These are phyloP conservation scores for Pezizomycotina sp. DNA, from an alignment of 2,329 filamentous ascomycete genomes.

Conservation along the genomic window DNA sequence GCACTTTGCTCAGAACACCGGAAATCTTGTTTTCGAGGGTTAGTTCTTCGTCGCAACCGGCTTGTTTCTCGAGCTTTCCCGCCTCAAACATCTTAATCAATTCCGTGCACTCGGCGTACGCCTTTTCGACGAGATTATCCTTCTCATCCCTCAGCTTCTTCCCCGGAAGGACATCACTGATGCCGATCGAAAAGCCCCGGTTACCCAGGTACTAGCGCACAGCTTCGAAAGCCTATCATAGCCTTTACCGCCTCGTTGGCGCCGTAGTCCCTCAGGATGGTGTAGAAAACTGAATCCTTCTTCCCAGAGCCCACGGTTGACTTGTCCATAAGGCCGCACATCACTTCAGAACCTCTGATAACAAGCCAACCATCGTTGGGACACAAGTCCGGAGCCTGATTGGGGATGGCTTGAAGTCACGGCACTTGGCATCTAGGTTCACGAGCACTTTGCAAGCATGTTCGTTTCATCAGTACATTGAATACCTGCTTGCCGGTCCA, in stretches of 20 bases:
- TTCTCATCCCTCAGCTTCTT: slow-evolving; percentile 54
- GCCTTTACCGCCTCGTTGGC: slow-evolving; percentile 72
- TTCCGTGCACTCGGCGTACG: slow-evolving; percentile 67
- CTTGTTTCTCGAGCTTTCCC: slow-evolving; percentile 66
- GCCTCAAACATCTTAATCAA: slow-evolving; percentile 65
- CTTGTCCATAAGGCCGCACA: slow-evolving; percentile 97
- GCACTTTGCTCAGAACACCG: slow-evolving; percentile 78
- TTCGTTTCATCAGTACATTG: slow-evolving; percentile 78
- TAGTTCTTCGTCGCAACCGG: slow-evolving; percentile 79
- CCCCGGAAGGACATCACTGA: slow-evolving; percentile 83
- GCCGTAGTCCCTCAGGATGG: slow-evolving; percentile 88
- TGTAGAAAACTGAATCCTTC: slow-evolving; percentile 94
- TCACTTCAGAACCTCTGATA: slow-evolving; percentile 87
- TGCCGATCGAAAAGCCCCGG: slow-evolving; percentile 87
- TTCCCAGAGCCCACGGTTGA: slow-evolving; percentile 92
- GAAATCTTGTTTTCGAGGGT: slow-evolving; percentile 84
- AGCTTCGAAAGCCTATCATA: slow-evolving; percentile 92
- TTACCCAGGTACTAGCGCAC: slow-evolving; percentile 73
- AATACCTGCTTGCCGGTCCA: slow-evolving; percentile 98
- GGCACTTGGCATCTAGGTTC: slow-evolving; percentile 85
- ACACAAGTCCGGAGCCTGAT: slow-evolving; percentile 52
- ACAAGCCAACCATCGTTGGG: slow-evolving; percentile 81
- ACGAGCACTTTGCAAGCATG: slow-evolving; percentile 65
- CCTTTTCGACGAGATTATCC: slow-evolving; percentile 54
- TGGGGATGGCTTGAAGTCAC: slow-evolving; percentile 53